These are phyloP conservation scores for Trametes polyzona DNA, from an alignment of 1,284 basidiomycete genomes.

Conservation along the genomic window DNA sequence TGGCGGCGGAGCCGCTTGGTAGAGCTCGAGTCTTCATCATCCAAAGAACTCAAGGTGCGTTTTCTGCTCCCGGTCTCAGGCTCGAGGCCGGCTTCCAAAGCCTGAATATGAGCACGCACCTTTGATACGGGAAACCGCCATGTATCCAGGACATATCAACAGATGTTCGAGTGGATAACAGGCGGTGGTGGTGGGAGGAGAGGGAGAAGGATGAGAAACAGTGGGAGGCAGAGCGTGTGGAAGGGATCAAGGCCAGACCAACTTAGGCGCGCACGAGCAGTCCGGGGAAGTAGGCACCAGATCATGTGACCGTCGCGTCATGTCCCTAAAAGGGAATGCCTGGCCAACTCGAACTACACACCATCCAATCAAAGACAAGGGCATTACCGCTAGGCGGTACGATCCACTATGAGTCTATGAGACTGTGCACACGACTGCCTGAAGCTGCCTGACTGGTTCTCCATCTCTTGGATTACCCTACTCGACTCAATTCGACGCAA, in stretches of 20 bases:
- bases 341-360: no score
- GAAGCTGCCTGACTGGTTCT: no score
- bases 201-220: conserved; percentile 5
- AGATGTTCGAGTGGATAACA: not conserved
- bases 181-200: not conserved
- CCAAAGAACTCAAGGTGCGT: conserved; percentile 7
- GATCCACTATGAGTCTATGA: no score
- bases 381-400: no score
- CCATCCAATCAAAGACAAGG: no score
- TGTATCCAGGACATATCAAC: not conserved
- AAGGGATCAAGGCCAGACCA: not conserved
- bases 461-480: not conserved
- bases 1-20: conserved; percentile 14
- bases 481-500: conserved; percentile 13
- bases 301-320: conserved; percentile 21
- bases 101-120: not conserved
- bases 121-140: not conserved
- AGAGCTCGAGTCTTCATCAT: conserved; percentile 5
- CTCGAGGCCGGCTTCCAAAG: not conserved
- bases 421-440: no score
- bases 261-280: not conserved
- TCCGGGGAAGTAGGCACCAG: conserved; percentile 4
- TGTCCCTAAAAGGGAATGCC: conserved; percentile 4
- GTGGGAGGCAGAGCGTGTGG: conserved; percentile 11
- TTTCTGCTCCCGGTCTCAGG: conserved; percentile 8